Evolutionary conservation across 805 yeast genomes (phyloP).

Genomic region (Wickerhamomyces bovis): DNA sequence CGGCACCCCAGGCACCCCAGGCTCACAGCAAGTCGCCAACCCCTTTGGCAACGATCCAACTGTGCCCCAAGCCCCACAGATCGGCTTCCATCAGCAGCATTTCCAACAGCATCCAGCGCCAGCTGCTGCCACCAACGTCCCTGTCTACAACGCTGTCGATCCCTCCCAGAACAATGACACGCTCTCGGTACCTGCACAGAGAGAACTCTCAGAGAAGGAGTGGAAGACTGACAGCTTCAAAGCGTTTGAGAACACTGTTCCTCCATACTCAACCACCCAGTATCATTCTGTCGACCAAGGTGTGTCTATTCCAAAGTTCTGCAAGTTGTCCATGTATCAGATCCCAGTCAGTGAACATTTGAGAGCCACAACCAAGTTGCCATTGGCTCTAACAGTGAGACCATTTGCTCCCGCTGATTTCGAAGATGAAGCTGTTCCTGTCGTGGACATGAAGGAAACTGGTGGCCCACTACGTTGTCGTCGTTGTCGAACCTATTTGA

Average conservation of each 20-base stretch:
- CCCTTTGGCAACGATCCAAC: background rate
- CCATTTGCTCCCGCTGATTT: conserved; percentile 70
- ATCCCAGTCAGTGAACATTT: conserved; percentile 72
- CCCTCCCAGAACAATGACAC: conserved; percentile 6
- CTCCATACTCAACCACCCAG: conserved; percentile 72
- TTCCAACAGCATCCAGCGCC: conserved; percentile 2
- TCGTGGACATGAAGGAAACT: conserved; percentile 47
- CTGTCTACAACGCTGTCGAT: background rate
- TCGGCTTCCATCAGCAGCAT: conserved; percentile 1
- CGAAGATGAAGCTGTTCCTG: conserved; percentile 54
- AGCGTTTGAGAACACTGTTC: conserved; percentile 71
- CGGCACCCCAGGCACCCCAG: conserved; percentile 1
- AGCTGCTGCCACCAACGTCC: background rate
- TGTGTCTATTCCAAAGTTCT: conserved; percentile 71
- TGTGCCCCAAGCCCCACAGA: background rate
- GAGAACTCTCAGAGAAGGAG: conserved; percentile 16
- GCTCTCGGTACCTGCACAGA: conserved; percentile 15
- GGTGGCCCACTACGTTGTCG: conserved; percentile 82
- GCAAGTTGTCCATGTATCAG: conserved; percentile 74
- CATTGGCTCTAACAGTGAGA: conserved; percentile 72
- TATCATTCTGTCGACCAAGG: conserved; percentile 76
- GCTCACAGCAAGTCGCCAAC: background rate
- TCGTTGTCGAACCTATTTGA: conserved; percentile 86
- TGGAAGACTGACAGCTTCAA: conserved; percentile 40
- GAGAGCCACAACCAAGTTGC: conserved; percentile 64